Evolutionary conservation across 2,329 filamentous ascomycete species (phyloP).

Genomic region (Zymoseptoria tritici): DNA sequence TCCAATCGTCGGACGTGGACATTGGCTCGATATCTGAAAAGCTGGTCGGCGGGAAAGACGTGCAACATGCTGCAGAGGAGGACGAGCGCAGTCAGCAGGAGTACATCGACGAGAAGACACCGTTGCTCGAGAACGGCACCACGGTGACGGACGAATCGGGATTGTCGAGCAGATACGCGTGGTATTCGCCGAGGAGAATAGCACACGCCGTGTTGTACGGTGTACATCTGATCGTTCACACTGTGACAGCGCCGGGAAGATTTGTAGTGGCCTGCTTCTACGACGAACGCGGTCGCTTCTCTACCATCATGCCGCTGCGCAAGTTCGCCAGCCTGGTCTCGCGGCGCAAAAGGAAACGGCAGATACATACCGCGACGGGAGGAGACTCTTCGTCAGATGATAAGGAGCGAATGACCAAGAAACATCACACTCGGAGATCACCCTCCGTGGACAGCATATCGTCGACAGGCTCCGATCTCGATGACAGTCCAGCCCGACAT

Average conservation of each 20-base stretch:
- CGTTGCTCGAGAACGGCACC: conserved; percentile 46
- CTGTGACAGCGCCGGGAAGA: conserved; percentile 69
- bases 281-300: conserved; percentile 70
- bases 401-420: conserved; percentile 5
- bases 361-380: neutral
- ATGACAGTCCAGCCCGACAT: conserved; percentile 45
- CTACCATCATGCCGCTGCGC: conserved; percentile 65
- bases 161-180: conserved; percentile 9
- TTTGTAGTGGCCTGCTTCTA: conserved; percentile 80
- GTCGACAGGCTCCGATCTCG: conserved; percentile 48
- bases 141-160: conserved; percentile 1
- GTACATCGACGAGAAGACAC: conserved; percentile 56
- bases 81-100: conserved; percentile 14
- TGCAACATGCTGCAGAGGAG: conserved; percentile 11
- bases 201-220: conserved; percentile 66
- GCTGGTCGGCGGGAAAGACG: conserved; percentile 15
- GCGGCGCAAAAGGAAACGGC: conserved; percentile 30
- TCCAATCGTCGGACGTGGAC: conserved; percentile 12
- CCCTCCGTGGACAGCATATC: conserved; percentile 32
- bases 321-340: conserved; percentile 49
- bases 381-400: neutral
- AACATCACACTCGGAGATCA: conserved; percentile 27
- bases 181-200: conserved; percentile 47
- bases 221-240: conserved; percentile 69
- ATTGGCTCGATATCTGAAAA: conserved; percentile 21